Evolutionary conservation across 1,139 yeast species (phyloP), one percentile per base, ranked within the genome.

Genomic region (Saccharomyces uvarum): DNA sequence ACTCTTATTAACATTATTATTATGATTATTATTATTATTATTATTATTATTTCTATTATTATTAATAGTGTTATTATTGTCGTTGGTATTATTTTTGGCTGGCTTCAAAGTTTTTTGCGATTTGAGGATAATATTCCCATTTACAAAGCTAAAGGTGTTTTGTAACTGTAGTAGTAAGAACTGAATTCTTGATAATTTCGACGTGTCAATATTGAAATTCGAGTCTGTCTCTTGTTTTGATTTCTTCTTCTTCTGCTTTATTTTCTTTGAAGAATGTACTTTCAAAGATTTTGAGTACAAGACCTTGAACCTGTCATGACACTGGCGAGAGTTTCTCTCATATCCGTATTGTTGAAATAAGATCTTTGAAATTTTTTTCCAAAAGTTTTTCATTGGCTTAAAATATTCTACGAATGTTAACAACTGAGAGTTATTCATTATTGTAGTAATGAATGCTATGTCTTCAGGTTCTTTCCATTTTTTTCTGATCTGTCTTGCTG

Each of bases 321-420:
- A 62, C 53, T 63, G 66, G 47, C 66, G 55, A 9, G 60, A 55
- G 51, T 63, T 63, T 52, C 66, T 59, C 14, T 54, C 55, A 50
- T 53, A 56, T 5, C 54, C 54, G 47, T 57, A 56, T 38, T 54
- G 55, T 26, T 60, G 55, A 13, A 50, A 49, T 44, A 63, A 47
- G 5, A 58, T 53, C 29, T 55, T 52, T 8, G 65, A 58, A 5
- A 62, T 56, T 38, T 58, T 57, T 11, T 58, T 54, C 65, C 66
- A 62, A 52, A 61, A 63, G 48, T 61, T 62, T 49, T 63, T 63
- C 66, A 63, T 63, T 8, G 66, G 66, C 55, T 63, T 63, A 50
- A 59, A 62, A 54, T 57, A 63, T 49, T 63, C 66, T 2, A 62
- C 60, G 53, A 52, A 61, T 5, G 60, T 60, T 14, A 63, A 50